These are phyloP conservation scores for Hymenoscyphus linearis DNA, from an alignment of 2,329 filamentous ascomycete genomes.

Conservation along the genomic window DNA sequence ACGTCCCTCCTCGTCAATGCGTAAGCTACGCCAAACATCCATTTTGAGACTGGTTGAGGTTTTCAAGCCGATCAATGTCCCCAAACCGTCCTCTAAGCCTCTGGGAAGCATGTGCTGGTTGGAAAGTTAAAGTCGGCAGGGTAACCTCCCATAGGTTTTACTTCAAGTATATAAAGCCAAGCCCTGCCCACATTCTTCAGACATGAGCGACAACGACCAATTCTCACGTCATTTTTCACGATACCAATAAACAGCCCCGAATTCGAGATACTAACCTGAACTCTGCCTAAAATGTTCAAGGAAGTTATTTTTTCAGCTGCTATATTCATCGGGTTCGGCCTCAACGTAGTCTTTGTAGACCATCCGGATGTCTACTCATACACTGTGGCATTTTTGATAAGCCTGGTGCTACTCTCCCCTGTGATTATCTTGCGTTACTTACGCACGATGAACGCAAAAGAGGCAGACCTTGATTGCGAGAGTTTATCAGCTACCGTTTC, in stretches of 20 bases:
- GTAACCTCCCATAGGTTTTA: background rate
- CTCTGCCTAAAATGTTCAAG: slow-evolving; percentile 12
- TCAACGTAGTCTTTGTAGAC: slow-evolving; percentile 21
- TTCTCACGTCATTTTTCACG: background rate
- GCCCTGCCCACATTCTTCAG: background rate
- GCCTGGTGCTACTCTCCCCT: slow-evolving; percentile 13
- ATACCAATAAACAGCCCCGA: background rate
- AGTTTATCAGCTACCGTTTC: background rate
- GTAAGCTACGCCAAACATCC: no score
- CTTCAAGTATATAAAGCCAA: background rate
- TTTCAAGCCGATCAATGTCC: background rate
- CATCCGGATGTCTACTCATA: slow-evolving; percentile 21
- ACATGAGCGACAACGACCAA: background rate
- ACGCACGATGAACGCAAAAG: background rate
- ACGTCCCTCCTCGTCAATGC: no score
- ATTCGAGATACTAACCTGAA: background rate
- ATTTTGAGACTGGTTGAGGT: background rate
- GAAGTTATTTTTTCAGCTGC: slow-evolving; percentile 22
- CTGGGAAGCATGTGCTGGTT: background rate
- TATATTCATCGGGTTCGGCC: slow-evolving; percentile 20
- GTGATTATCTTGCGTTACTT: slow-evolving; percentile 13
- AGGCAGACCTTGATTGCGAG: background rate
- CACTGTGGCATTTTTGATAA: slow-evolving; percentile 20
- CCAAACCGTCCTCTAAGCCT: background rate
- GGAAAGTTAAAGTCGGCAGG: background rate